These are phyloP conservation scores for Colletotrichum tofieldiae DNA, from an alignment of 2,329 filamentous ascomycete species.

Conservation along the genomic window DNA sequence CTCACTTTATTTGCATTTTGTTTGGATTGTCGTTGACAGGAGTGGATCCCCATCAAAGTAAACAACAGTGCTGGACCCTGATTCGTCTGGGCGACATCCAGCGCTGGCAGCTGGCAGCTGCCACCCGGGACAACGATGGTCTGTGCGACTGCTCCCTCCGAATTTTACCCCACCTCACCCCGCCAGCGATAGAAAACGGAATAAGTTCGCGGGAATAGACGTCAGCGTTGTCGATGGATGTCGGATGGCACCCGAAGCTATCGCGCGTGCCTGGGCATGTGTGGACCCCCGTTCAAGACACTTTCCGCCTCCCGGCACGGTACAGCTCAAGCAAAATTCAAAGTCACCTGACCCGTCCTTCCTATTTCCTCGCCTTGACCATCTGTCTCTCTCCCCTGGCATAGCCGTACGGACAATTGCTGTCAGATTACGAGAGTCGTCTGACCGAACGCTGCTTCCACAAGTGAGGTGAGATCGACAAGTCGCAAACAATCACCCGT, in stretches of 20 bases:
- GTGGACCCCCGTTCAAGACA: neutral
- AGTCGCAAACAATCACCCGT: no score
- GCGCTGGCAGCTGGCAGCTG: neutral
- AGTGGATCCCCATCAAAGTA: neutral
- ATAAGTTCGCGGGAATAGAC: neutral
- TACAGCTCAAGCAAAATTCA: neutral
- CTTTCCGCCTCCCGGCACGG: neutral
- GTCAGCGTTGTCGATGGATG: neutral
- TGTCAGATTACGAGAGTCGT: neutral
- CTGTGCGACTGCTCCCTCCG: neutral
- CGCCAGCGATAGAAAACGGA: neutral
- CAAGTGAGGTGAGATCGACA: neutral
- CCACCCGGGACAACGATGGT: neutral
- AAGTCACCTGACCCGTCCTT: neutral
- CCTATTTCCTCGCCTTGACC: neutral
- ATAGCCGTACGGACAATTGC: no score
- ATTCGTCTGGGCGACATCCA: neutral
- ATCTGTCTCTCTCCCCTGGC: neutral
- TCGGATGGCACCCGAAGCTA: conserved; percentile 2
- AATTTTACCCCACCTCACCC: neutral
- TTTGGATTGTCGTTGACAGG: neutral
- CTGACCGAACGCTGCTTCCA: neutral
- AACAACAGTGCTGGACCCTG: neutral
- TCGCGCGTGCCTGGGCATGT: neutral
- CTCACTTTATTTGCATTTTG: neutral